Percentiles rank a stretch among this genome's conserved stretches.
phyloP scores from a whole-genome alignment of 1,284 basidiomycete species.

The Naganishia liquefaciens region DNA sequence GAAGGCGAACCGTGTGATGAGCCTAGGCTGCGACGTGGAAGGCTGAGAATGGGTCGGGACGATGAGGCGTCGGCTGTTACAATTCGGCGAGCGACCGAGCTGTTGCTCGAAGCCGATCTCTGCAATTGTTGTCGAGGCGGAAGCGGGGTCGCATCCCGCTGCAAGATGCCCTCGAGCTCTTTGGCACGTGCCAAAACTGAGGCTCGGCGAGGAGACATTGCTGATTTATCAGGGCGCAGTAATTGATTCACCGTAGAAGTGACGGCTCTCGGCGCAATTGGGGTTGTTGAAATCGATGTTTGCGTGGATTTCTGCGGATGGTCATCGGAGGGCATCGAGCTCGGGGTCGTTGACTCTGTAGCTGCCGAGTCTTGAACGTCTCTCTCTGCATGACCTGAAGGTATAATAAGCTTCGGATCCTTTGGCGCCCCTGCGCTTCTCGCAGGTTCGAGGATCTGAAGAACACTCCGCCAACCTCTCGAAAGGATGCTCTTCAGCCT shows the following conservation, averaged over 20 bases:
- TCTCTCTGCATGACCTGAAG: too few species aligned
- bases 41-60: slow-evolving; percentile 10
- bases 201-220: neutral
- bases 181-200: slow-evolving; percentile 21
- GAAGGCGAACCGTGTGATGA: slow-evolving; percentile 12
- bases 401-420: neutral
- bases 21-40: slow-evolving; percentile 15
- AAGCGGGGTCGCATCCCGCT: neutral
- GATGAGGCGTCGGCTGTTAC: slow-evolving; percentile 18
- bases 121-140: neutral
- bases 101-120: neutral
- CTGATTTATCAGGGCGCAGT: too few species aligned
- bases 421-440: neutral
- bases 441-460: slow-evolving; percentile 7
- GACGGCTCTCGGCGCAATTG: neutral
- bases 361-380: neutral
- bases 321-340: neutral
- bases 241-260: too few species aligned
- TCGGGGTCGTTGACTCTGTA: neutral
- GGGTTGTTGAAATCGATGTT: neutral
- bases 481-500: slow-evolving; percentile 9
- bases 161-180: neutral
- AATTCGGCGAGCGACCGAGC: neutral
- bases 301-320: neutral
- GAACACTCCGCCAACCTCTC: slow-evolving; percentile 16